A percentile compares a stretch with the other conserved stretches of the same genome.
Evolutionary conservation across 202 grass and related monocot genomes (phyloP).

Genomic region (Dendrocalamus latiflorus): DNA sequence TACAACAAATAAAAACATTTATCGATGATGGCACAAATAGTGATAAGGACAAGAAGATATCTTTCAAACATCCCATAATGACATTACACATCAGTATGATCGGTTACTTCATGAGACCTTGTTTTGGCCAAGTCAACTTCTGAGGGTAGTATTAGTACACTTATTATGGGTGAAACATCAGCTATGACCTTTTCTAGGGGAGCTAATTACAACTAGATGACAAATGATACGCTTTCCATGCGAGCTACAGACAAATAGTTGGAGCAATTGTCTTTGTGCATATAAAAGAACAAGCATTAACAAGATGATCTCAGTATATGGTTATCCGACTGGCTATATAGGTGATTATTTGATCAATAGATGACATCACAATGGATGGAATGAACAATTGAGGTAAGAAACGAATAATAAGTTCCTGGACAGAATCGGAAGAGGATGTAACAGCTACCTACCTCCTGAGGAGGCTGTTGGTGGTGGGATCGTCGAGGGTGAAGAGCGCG

Average conservation of each 20-base stretch:
- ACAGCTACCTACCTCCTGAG: constrained; percentile 56
- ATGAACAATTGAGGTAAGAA: background rate
- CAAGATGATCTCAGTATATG: background rate
- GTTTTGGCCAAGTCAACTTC: background rate
- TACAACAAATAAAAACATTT: constrained; percentile 21
- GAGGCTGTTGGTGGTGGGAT: constrained; percentile 60
- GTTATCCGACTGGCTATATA: background rate
- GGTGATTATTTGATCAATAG: background rate
- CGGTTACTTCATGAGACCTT: background rate
- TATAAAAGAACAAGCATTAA: background rate
- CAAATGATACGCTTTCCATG: background rate
- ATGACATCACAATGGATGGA: background rate
- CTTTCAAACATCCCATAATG: background rate
- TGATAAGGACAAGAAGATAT: background rate
- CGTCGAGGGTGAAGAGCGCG: constrained; percentile 66
- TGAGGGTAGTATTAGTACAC: background rate
- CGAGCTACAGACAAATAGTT: background rate
- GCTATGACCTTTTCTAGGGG: background rate
- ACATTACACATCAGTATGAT: background rate
- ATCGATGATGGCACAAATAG: background rate
- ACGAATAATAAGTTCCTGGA: background rate
- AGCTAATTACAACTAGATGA: background rate
- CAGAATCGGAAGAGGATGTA: background rate
- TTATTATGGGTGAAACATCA: background rate
- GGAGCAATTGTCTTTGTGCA: background rate